Percentiles rank a stretch among this genome's conserved stretches.
Conservation (phyloP, 2,329 filamentous ascomycete genomes). For the Ceratocystis albifundus region DNA sequence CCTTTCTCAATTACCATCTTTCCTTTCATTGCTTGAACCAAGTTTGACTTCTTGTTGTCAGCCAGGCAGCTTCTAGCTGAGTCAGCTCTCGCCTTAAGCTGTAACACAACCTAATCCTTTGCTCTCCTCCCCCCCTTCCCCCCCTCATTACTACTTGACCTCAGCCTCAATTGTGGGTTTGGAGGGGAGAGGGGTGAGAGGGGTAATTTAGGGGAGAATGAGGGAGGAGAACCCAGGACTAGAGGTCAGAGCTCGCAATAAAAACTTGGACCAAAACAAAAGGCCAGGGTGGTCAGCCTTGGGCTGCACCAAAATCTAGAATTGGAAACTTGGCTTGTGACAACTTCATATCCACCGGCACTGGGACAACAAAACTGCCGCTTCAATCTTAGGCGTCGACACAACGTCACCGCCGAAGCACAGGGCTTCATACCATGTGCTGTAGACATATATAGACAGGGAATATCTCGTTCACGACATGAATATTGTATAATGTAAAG, state of each 20-base stretch:
- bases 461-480: not conserved
- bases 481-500: not conserved
- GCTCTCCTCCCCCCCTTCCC: not conserved
- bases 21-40: not conserved
- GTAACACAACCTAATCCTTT: slow-evolving; percentile 6
- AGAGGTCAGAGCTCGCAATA: not conserved
- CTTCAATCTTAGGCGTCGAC: not conserved
- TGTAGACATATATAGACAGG: not conserved
- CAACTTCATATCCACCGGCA: not conserved
- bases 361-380: not conserved
- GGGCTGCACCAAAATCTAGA: not conserved
- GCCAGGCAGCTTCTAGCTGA: not conserved
- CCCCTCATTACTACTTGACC: not conserved
- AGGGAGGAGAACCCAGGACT: not conserved
- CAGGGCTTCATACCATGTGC: not conserved
- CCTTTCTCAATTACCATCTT: not conserved
- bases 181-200: not conserved
- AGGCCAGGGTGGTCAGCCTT: not conserved
- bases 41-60: not conserved
- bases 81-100: not conserved
- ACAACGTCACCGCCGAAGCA: not conserved
- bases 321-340: slow-evolving; percentile 10
- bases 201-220: not conserved
- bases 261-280: no score
- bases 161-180: slow-evolving; percentile 9